Conservation (phyloP, 169 alveolate species). For the Plasmodium gonderi region DNA sequence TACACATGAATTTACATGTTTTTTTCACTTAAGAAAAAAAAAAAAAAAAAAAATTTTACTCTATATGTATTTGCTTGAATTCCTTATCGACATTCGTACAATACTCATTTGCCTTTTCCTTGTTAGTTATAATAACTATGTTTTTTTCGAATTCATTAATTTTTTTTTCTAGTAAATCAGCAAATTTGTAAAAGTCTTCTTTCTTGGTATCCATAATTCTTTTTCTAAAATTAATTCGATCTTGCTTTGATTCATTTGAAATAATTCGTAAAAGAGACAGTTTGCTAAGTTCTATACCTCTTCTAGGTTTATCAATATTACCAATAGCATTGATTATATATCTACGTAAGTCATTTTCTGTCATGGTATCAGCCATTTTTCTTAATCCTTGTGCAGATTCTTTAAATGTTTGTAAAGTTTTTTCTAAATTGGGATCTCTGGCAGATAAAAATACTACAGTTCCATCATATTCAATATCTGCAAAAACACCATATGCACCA, state of each 20-base stretch:
- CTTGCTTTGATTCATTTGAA: conserved; percentile 57
- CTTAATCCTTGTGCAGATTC: conserved; percentile 69
- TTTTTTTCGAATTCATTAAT: conserved; percentile 63
- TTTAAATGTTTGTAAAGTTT: conserved; percentile 58
- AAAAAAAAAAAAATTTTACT: background rate
- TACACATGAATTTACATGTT: no score
- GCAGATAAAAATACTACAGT: conserved; percentile 41
- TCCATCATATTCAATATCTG: conserved; percentile 73
- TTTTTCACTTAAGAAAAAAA: no score
- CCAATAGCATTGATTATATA: conserved; percentile 67
- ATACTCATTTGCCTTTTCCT: conserved; percentile 62
- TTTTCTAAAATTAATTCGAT: conserved; percentile 56
- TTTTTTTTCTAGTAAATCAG: conserved; percentile 62
- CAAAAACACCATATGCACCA: conserved; percentile 86
- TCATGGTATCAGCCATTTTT: conserved; percentile 74
- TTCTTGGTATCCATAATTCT: conserved; percentile 64
- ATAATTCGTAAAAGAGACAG: conserved; percentile 39
- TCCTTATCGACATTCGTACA: conserved; percentile 16
- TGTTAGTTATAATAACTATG: conserved; percentile 45
- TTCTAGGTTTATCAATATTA: conserved; percentile 63
- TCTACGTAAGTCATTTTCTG: conserved; percentile 64
- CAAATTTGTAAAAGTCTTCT: conserved; percentile 74
- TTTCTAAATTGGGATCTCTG: conserved; percentile 75
- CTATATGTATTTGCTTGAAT: conserved; percentile 30
- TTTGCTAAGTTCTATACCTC: conserved; percentile 65